Percentiles rank a stretch among this genome's conserved stretches.
These are phyloP conservation scores for Oryza longistaminata DNA, from an alignment of 176 grass and related monocot species.

Conservation along the genomic window DNA sequence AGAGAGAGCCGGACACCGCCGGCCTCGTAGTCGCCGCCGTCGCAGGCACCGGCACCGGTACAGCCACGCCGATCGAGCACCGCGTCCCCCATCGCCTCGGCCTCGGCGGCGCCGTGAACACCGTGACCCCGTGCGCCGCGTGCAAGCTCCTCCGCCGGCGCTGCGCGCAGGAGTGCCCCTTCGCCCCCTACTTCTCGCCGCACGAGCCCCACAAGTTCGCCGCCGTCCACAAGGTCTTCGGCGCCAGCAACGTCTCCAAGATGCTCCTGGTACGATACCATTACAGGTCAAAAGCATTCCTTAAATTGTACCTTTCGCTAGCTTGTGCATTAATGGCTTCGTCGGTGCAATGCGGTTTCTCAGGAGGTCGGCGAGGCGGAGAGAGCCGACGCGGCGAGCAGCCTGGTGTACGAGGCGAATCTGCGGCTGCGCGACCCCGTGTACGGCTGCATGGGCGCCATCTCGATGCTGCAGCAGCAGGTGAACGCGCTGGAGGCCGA, in stretches of 20 bases:
- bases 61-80: constrained; percentile 20
- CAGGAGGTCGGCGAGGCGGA: constrained; percentile 83
- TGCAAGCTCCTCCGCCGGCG: constrained; percentile 94
- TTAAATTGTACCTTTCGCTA: neutral
- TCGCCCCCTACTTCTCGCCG: constrained; percentile 93
- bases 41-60: neutral
- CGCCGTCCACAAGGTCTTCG: constrained; percentile 91
- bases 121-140: constrained; percentile 76
- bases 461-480: constrained; percentile 76
- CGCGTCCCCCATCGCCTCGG: constrained; percentile 30
- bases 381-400: constrained; percentile 82
- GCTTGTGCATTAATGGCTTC: constrained; percentile 10
- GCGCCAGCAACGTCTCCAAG: constrained; percentile 98
- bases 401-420: constrained; percentile 95
- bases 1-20: constrained; percentile 54
- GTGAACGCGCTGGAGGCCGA: constrained; percentile 82
- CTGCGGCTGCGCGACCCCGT: constrained; percentile 79
- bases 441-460: constrained; percentile 91
- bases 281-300: neutral
- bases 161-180: constrained; percentile 86
- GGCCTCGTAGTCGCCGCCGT: neutral
- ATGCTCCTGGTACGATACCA: constrained; percentile 66
- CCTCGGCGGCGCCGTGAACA: constrained; percentile 50
- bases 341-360: constrained; percentile 21
- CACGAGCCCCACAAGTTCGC: constrained; percentile 91